Evolutionary conservation across 352 stramenopile species (phyloP).

Genomic region (Pilasporangium apinafurcum): DNA sequence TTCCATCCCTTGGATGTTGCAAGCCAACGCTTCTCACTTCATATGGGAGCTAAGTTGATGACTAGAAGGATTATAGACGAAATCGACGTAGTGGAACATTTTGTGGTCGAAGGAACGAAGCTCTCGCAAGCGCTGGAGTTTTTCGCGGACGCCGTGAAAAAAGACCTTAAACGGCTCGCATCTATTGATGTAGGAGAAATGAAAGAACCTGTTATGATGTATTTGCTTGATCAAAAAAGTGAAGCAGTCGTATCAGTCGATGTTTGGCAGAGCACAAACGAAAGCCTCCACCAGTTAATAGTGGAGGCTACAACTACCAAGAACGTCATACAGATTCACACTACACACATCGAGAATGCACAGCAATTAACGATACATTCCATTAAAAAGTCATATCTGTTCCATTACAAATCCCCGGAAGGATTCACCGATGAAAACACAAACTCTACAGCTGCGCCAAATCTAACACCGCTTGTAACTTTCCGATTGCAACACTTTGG

Average conservation of each 20-base stretch:
- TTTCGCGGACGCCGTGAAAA: slow-evolving; percentile 29
- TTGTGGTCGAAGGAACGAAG: slow-evolving; percentile 33
- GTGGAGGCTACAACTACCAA: slow-evolving; percentile 10
- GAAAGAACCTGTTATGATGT: not conserved
- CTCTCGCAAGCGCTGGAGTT: slow-evolving; percentile 19
- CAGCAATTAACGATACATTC: slow-evolving; percentile 1
- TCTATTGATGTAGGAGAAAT: not conserved
- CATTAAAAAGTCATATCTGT: slow-evolving; percentile 29
- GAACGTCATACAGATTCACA: slow-evolving; percentile 7
- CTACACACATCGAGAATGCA: not conserved
- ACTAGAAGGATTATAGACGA: too few relatives aligned
- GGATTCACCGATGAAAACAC: not conserved
- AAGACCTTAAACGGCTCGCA: slow-evolving; percentile 20
- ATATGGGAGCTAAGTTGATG: too few relatives aligned
- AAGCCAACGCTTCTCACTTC: too few relatives aligned
- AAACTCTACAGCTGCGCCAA: not conserved
- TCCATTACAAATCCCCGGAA: slow-evolving; percentile 20
- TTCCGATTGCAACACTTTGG: slow-evolving; percentile 23
- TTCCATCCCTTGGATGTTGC: slow-evolving; percentile 19
- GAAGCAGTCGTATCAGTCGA: slow-evolving; percentile 9
- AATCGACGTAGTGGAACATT: slow-evolving; percentile 27
- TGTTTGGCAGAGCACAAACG: not conserved
- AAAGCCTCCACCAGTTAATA: slow-evolving; percentile 8
- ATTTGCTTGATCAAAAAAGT: slow-evolving; percentile 4
- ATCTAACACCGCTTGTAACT: slow-evolving; percentile 7